Base-by-base conservation (phyloP, 176 grass and related monocot genomes). In the Aegilops umbellulata region DNA sequence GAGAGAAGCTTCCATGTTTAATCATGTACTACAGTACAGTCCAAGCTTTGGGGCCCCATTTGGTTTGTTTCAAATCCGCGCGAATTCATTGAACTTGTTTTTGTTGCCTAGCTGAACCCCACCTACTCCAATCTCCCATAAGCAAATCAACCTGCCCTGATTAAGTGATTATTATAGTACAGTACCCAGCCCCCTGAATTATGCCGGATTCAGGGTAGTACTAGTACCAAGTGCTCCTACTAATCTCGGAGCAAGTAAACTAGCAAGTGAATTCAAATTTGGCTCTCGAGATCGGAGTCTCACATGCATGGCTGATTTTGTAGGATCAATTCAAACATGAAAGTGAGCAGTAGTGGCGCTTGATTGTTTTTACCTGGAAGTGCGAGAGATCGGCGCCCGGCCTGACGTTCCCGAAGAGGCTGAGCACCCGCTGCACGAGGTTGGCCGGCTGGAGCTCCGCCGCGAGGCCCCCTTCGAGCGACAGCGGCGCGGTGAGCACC, bases 341-440 rank as follows among this genome's bases (percentile, higher is more conserved):
- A 15, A 29, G 36, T 4, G n/a, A 19, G 8, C 17, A 78, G 1
- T 38, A 23, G 22, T 23, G 5, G 1, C 23, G 12, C 4, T 8
- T 24, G 6, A 11, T 74, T 27, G 3, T 10, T 38, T 69, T 73
- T 83, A 89, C 97, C 93, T 96, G 92, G 10, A 99, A 91, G 24
- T 88, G 92, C 2, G 94, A 90, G 83, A 99, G 97, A 83, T 99
- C 97, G 4, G 94, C 89, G 25, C 97, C 94, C 3, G 92, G 97
- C 8, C 82, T 83, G 61, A 99, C 89, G 74, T 91, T 96, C 27
- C 94, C 63, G 82, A 99, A 94, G 15, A 99, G 88, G 84, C 94
- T 99, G 44, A 99, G 65, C 19, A 93, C 79, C 3, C 92, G 84
- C 82, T 94, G 92, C 74, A 84, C 81, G 0, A 96, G 27, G 82